These are phyloP conservation scores for Chaetomiaceae sp. DNA, from an alignment of 2,329 filamentous ascomycete species.

Conservation along the genomic window DNA sequence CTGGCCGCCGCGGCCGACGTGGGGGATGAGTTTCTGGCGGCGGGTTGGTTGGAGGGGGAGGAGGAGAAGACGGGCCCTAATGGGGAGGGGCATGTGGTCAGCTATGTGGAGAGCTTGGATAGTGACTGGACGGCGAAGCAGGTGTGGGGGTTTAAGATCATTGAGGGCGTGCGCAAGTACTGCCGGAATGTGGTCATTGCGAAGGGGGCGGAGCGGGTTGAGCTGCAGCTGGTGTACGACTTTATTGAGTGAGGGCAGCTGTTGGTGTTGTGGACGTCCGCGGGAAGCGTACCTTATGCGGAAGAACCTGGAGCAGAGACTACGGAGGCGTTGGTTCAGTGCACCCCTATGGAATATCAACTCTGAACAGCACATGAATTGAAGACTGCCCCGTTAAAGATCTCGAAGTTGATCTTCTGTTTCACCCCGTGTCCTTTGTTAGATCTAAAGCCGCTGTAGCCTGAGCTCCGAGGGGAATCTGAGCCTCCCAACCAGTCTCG, in stretches of 20 bases:
- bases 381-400: no score
- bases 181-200: slow-evolving; percentile 47
- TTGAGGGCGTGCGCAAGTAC: slow-evolving; percentile 48
- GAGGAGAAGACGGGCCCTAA: slow-evolving; percentile 45
- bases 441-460: neutral
- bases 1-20: slow-evolving; percentile 39
- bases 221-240: slow-evolving; percentile 53
- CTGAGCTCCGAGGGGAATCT: slow-evolving; percentile 14
- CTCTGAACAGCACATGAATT: no score
- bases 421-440: neutral
- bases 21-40: slow-evolving; percentile 49
- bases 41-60: slow-evolving; percentile 54
- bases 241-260: slow-evolving; percentile 28
- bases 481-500: slow-evolving; percentile 6
- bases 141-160: slow-evolving; percentile 55
- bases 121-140: slow-evolving; percentile 51
- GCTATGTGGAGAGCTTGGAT: slow-evolving; percentile 49
- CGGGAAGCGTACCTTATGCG: no score
- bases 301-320: no score
- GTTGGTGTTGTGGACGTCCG: no score
- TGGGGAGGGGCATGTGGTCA: slow-evolving; percentile 60
- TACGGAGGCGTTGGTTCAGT: no score
- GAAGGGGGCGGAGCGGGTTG: slow-evolving; percentile 43
- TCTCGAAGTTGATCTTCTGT: no score
- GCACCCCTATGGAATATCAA: no score